A percentile compares a stretch with the other conserved stretches of the same genome.
These are phyloP conservation scores for Talaromyces proteolyticus DNA, from an alignment of 495 filamentous ascomycete species.

Conservation along the genomic window DNA sequence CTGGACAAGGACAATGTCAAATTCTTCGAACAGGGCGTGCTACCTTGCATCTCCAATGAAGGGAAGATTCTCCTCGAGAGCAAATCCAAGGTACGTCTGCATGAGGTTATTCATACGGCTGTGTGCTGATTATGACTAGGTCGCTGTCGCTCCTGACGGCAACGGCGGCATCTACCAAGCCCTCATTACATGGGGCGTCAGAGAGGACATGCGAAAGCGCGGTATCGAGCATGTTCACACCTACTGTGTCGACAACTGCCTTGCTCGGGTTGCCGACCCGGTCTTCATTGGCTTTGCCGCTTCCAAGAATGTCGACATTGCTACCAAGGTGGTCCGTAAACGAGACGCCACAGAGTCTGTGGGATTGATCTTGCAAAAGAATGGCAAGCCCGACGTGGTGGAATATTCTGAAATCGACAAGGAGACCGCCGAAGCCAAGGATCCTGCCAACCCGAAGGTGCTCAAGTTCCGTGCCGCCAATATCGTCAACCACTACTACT, in stretches of 20 bases:
- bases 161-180: constrained; percentile 98
- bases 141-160: constrained; percentile 96
- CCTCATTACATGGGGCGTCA: constrained; percentile 71
- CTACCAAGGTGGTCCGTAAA: constrained; percentile 98
- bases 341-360: constrained; percentile 95
- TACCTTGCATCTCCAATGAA: constrained; percentile 96
- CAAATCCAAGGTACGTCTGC: constrained; percentile 65
- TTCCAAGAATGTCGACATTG: constrained; percentile 86
- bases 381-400: constrained; percentile 95
- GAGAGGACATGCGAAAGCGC: constrained; percentile 81
- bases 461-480: constrained; percentile 97
- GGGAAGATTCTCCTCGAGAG: constrained; percentile 93
- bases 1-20: constrained; percentile 76
- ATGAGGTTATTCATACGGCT: not conserved
- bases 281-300: constrained; percentile 93
- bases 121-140: constrained; percentile 25
- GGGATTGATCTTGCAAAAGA: constrained; percentile 88
- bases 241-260: constrained; percentile 98
- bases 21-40: constrained; percentile 94
- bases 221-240: constrained; percentile 95
- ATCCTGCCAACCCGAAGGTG: constrained; percentile 73
- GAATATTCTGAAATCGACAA: constrained; percentile 98
- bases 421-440: constrained; percentile 78
- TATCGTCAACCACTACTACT: constrained; percentile 99
- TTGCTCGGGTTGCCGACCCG: constrained; percentile 96